phyloP scores from a whole-genome alignment of 345 rosid species.

The Geranium brycei region DNA sequence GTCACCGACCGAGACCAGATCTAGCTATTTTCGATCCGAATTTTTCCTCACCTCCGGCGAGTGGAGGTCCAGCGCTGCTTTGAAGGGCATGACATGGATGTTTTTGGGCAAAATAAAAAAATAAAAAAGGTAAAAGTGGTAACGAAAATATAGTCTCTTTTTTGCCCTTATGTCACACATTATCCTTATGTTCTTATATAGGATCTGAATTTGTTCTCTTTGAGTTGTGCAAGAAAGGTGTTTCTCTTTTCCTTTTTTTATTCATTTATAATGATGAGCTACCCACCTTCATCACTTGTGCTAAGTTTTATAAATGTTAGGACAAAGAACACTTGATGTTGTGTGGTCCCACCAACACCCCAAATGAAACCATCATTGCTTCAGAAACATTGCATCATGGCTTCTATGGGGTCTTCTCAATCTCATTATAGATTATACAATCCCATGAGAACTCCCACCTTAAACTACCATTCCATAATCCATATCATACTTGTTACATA shows the following conservation, averaged over 20 bases:
- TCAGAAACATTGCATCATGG: not conserved
- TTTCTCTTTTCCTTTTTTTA: not conserved
- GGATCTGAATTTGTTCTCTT: not conserved
- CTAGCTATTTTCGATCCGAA: too few species aligned
- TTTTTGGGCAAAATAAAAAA: not conserved
- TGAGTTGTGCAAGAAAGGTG: not conserved
- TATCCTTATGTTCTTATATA: not conserved
- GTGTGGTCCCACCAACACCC: not conserved
- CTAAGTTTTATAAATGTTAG: too few species aligned
- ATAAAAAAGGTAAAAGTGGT: not conserved
- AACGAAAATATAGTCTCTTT: too few species aligned
- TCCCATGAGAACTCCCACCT: too few species aligned
- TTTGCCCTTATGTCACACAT: too few species aligned
- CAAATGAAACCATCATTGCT: not conserved
- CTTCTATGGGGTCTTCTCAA: not conserved
- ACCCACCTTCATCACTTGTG: not conserved
- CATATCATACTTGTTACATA: too few species aligned
- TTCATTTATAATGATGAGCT: not conserved
- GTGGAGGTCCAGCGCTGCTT: too few species aligned
- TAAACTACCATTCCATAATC: too few species aligned
- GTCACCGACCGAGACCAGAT: too few species aligned
- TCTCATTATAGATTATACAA: not conserved
- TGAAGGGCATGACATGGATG: not conserved
- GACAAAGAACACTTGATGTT: not conserved
- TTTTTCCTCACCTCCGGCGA: too few species aligned